Evolutionary conservation across 345 rosid genomes (phyloP).

Genomic region (Brassica incana): DNA sequence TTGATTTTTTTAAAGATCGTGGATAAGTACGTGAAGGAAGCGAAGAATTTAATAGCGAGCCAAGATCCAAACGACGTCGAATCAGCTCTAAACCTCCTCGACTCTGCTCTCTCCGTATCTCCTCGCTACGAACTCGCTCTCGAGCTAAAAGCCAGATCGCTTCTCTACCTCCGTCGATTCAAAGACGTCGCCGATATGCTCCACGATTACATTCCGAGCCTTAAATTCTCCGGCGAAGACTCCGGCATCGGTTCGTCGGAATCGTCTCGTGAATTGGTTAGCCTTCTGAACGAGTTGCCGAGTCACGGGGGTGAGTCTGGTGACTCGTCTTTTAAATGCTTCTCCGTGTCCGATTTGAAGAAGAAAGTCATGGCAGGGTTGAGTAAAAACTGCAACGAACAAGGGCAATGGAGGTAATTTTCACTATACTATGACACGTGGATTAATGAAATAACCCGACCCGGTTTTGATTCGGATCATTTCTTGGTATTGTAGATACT

Average conservation of each 20-base stretch:
- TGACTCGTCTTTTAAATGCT: conserved; percentile 72
- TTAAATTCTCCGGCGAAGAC: conserved; percentile 34
- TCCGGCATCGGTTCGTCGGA: conserved; percentile 35
- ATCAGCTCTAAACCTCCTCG: conserved; percentile 67
- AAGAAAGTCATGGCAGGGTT: conserved; percentile 90
- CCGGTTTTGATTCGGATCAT: conserved; percentile 32
- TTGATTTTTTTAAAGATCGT: conserved; percentile 48
- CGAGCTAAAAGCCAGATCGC: conserved; percentile 51
- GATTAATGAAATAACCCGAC: conserved; percentile 5
- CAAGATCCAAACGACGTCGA: conserved; percentile 63
- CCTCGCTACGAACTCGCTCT: conserved; percentile 61
- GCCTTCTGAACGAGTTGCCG: conserved; percentile 51
- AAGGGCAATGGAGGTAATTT: conserved; percentile 93
- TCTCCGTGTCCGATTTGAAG: conserved; percentile 88
- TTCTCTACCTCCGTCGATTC: conserved; percentile 41
- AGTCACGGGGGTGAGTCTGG: conserved; percentile 38
- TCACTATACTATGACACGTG: neutral
- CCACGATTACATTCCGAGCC: conserved; percentile 59
- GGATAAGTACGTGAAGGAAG: conserved; percentile 75
- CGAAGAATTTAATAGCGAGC: conserved; percentile 62
- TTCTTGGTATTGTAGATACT: conserved; percentile 53
- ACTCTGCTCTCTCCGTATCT: conserved; percentile 60
- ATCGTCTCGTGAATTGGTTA: conserved; percentile 46
- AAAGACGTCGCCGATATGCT: conserved; percentile 50
- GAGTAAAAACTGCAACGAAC: conserved; percentile 65